These are phyloP conservation scores for Cadophora sp. DNA, from an alignment of 2,329 filamentous ascomycete genomes.

Conservation along the genomic window DNA sequence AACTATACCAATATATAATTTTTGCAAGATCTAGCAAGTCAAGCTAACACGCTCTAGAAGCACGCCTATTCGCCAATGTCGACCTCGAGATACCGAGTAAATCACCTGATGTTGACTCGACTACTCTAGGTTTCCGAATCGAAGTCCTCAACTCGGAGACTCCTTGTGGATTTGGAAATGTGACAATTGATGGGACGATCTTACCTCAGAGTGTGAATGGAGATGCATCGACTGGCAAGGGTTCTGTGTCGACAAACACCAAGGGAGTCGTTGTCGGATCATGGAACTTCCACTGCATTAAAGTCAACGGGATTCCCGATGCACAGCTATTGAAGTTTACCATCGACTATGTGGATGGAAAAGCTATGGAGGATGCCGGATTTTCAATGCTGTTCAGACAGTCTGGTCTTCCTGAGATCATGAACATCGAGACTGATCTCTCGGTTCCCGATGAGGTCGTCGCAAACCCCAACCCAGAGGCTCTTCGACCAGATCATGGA, in stretches of 20 bases:
- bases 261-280: slow-evolving; percentile 51
- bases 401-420: slow-evolving; percentile 50
- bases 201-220: slow-evolving; percentile 48
- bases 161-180: slow-evolving; percentile 55
- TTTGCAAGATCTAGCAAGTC: not conserved
- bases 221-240: slow-evolving; percentile 48
- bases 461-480: slow-evolving; percentile 34
- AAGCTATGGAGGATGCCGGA: slow-evolving; percentile 47
- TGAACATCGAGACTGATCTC: slow-evolving; percentile 51
- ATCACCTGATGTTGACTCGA: slow-evolving; percentile 35
- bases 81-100: slow-evolving; percentile 31
- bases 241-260: slow-evolving; percentile 49
- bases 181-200: slow-evolving; percentile 55
- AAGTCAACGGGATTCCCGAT: slow-evolving; percentile 49
- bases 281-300: slow-evolving; percentile 57
- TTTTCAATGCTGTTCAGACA: slow-evolving; percentile 57
- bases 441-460: slow-evolving; percentile 43
- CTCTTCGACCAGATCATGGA: slow-evolving; percentile 26
- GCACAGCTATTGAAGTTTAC: slow-evolving; percentile 55
- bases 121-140: slow-evolving; percentile 47
- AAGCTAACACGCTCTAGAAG: slow-evolving; percentile 15
- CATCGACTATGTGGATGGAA: slow-evolving; percentile 52
- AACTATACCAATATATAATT: not conserved
- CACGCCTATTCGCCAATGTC: slow-evolving; percentile 33
- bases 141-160: slow-evolving; percentile 53